Base-by-base conservation (phyloP, 352 stramenopile genomes). In the Globisporangium parvum region DNA sequence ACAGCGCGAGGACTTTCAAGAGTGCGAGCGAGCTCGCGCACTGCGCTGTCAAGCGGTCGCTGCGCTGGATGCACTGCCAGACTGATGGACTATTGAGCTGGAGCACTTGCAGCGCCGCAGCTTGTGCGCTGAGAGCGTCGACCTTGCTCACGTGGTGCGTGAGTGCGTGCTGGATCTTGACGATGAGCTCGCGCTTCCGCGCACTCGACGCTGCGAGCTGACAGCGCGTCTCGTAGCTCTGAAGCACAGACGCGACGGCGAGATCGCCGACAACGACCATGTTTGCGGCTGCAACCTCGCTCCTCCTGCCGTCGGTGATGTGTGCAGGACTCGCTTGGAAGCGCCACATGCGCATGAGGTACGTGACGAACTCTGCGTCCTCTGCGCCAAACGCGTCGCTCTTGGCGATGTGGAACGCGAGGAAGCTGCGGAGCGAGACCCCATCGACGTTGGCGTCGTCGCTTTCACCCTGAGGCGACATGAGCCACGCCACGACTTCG, bases 321-420 rank as follows among this genome's bases (percentile, higher is more conserved):
- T 37, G 31, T 12, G 10, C 31, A 37, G 31, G 31, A 12, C 31
- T 37, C 31, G 31, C 31, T 17, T 87, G 64, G 55, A 88, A 79
- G 5, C 61, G 55, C 79, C 77, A 90, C 53, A 85, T 60, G 1
- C 76, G 76, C 70, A 87, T 68, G 9, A 91, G 53, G 49, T 75
- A 87, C 10, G 64, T 59, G 3, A 85, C 63, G 45, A 88, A 91
- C 47, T 84, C 73, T 1, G 75, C 78, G 26, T 91, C 80, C 59
- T 87, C 74, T 0, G 62, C 45, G 5, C 49, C 51, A 47, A 70
- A 80, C 17, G 21, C 54, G 47, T 91, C 78, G 47, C 75, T 91
- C 12, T 70, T 59, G n/a, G 26, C 0, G 2, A 66, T 26, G 46
- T 91, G 80, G 44, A 86, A 87, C 17, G 58, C 33, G 21, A 83